Conservation (phyloP, 177 flowering plant species). For the Vitis hybrid region DNA sequence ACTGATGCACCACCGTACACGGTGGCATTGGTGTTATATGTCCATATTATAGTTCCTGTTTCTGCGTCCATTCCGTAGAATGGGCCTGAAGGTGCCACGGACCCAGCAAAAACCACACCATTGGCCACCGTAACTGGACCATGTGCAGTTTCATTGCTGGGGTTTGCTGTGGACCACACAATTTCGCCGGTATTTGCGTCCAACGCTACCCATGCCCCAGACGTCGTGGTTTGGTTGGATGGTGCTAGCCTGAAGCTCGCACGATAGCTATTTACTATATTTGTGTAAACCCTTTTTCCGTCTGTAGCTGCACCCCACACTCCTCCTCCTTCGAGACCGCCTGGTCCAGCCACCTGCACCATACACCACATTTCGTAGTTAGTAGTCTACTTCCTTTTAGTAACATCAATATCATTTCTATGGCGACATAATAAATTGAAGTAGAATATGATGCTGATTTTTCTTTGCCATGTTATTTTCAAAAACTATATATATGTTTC, state of each 20-base stretch:
- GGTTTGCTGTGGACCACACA: conserved; percentile 22
- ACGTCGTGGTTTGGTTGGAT: conserved; percentile 15
- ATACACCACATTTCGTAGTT: no score
- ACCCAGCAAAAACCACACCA: conserved; percentile 26
- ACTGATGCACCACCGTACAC: conserved; percentile 30
- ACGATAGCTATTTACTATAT: conserved; percentile 22
- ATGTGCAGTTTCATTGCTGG: conserved; percentile 18
- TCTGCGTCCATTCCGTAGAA: conserved; percentile 26
- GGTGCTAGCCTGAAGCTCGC: conserved; percentile 21
- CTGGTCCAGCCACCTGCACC: conserved; percentile 51
- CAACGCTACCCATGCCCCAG: conserved; percentile 30
- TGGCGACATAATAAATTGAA: no score
- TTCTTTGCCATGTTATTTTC: no score
- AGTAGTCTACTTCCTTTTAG: no score
- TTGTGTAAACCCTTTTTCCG: conserved; percentile 32
- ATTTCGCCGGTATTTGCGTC: conserved; percentile 19
- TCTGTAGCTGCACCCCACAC: conserved; percentile 50
- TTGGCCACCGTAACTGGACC: conserved; percentile 25
- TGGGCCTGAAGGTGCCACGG: conserved; percentile 12
- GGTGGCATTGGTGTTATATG: conserved; percentile 30
- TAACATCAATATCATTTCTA: no score
- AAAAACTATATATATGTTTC: no score
- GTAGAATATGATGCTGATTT: no score
- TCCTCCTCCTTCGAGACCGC: conserved; percentile 29
- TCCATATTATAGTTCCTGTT: conserved; percentile 28